Evolutionary conservation across 1,284 basidiomycete species (phyloP).

Genomic region (Cryptococcus amylolentus): DNA sequence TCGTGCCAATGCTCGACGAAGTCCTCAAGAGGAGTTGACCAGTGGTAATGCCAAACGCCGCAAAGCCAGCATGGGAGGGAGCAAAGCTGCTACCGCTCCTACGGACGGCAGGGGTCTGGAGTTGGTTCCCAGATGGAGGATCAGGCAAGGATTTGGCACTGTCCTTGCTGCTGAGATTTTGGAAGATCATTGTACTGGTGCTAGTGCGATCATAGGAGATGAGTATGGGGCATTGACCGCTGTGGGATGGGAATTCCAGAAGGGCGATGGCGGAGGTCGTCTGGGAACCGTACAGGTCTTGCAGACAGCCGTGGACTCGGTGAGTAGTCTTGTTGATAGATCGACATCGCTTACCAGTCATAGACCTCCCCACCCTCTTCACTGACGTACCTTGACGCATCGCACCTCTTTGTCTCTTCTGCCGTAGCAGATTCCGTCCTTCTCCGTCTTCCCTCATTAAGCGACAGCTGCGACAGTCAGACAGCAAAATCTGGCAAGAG

Average conservation of each 20-base stretch:
- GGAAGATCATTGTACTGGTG: constrained; percentile 19
- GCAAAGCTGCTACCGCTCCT: constrained; percentile 5
- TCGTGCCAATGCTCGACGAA: constrained; percentile 28
- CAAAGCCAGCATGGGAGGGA: constrained; percentile 34
- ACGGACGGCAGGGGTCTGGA: constrained; percentile 20
- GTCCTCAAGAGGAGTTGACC: constrained; percentile 35
- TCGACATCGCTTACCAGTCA: constrained; percentile 3
- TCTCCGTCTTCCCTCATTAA: constrained; percentile 52
- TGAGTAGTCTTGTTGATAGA: constrained; percentile 39
- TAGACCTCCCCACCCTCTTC: constrained; percentile 73
- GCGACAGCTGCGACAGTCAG: constrained; percentile 20
- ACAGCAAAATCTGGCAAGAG: constrained; percentile 46
- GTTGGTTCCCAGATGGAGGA: constrained; percentile 38
- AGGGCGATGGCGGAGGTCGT: constrained; percentile 12
- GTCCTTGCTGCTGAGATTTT: constrained; percentile 40
- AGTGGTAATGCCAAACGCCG: constrained; percentile 33
- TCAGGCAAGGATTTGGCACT: constrained; percentile 47
- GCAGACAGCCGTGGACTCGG: constrained; percentile 69
- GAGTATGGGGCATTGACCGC: constrained; percentile 68
- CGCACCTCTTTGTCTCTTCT: constrained; percentile 76
- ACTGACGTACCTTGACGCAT: constrained; percentile 70
- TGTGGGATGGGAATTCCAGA: constrained; percentile 57
- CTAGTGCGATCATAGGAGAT: constrained; percentile 70
- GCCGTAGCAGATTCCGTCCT: constrained; percentile 78
- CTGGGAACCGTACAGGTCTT: constrained; percentile 54